Conservation (phyloP, 768 basidiomycete genomes). For the Pisolithus marmoratus region DNA sequence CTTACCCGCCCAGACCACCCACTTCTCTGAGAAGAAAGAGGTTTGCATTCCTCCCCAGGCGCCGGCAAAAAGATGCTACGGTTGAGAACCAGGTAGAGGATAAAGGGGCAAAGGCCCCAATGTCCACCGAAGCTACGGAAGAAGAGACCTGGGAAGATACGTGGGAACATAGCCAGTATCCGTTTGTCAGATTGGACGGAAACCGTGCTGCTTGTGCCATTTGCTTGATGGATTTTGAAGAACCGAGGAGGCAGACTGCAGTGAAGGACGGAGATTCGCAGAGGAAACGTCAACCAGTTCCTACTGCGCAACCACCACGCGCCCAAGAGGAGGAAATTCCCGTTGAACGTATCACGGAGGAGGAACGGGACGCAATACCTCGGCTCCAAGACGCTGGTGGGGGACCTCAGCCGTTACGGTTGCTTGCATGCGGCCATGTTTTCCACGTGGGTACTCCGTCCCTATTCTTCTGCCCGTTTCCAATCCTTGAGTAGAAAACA, state of each 20-base stretch:
- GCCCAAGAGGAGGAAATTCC: slow-evolving; percentile 23
- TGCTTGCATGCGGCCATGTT: slow-evolving; percentile 78
- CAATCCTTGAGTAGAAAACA: slow-evolving; percentile 50
- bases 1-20: slow-evolving; percentile 55
- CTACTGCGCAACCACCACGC: slow-evolving; percentile 5
- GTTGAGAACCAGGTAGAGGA: slow-evolving; percentile 12
- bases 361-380: slow-evolving; percentile 37
- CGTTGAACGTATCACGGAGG: slow-evolving; percentile 35
- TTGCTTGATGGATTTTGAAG: slow-evolving; percentile 81
- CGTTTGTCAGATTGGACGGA: slow-evolving; percentile 75
- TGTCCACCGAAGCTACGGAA: slow-evolving; percentile 16
- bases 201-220: slow-evolving; percentile 84
- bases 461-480: slow-evolving; percentile 1
- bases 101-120: slow-evolving; percentile 7
- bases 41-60: slow-evolving; percentile 47
- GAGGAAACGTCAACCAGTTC: slow-evolving; percentile 7
- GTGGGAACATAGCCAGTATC: slow-evolving; percentile 73
- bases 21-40: slow-evolving; percentile 33
- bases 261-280: slow-evolving; percentile 25
- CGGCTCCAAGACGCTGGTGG: slow-evolving; percentile 68
- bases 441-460: slow-evolving; percentile 65
- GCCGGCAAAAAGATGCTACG: slow-evolving; percentile 18
- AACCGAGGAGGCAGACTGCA: slow-evolving; percentile 42
- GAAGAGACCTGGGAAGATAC: slow-evolving; percentile 66
- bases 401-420: slow-evolving; percentile 69